Evolutionary conservation across 2,329 filamentous ascomycete genomes (phyloP).

Genomic region (Alternaria postmessia): DNA sequence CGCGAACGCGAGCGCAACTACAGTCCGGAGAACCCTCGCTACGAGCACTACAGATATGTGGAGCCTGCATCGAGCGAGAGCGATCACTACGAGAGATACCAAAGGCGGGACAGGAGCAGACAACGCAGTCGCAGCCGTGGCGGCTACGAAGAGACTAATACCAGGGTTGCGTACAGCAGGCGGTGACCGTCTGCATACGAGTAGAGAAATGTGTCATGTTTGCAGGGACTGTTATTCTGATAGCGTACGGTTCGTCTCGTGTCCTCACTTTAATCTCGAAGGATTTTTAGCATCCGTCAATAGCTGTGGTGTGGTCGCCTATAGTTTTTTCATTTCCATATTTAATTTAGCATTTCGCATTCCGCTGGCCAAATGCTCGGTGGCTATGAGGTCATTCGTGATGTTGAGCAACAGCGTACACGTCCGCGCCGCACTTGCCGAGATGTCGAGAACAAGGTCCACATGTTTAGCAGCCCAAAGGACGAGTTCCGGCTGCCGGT

Average conservation of each 20-base stretch:
- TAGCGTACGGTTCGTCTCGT: neutral
- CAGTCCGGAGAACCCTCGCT: constrained; percentile 48
- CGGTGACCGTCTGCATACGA: constrained; percentile 14
- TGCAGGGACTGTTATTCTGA: neutral
- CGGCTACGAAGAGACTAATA: constrained; percentile 43
- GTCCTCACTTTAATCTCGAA: neutral
- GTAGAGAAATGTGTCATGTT: neutral
- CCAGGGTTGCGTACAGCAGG: constrained; percentile 42
- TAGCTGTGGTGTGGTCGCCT: neutral
- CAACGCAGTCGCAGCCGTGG: constrained; percentile 43
- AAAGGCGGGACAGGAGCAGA: constrained; percentile 35
- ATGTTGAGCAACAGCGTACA: constrained; percentile 3
- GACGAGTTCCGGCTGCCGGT: constrained; percentile 16
- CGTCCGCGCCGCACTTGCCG: constrained; percentile 7
- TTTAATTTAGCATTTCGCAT: neutral
- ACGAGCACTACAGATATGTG: constrained; percentile 59
- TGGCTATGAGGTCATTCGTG: constrained; percentile 14
- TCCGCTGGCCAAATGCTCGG: neutral
- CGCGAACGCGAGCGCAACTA: constrained; percentile 52
- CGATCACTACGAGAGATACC: constrained; percentile 37
- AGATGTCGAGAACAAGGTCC: constrained; percentile 6
- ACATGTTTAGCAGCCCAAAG: constrained; percentile 13
- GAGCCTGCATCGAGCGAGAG: constrained; percentile 49
- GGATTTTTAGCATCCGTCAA: neutral
- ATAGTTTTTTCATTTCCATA: neutral